phyloP scores from a whole-genome alignment of 176 grass and related monocot genomes.

The Thinopyrum elongatum region DNA sequence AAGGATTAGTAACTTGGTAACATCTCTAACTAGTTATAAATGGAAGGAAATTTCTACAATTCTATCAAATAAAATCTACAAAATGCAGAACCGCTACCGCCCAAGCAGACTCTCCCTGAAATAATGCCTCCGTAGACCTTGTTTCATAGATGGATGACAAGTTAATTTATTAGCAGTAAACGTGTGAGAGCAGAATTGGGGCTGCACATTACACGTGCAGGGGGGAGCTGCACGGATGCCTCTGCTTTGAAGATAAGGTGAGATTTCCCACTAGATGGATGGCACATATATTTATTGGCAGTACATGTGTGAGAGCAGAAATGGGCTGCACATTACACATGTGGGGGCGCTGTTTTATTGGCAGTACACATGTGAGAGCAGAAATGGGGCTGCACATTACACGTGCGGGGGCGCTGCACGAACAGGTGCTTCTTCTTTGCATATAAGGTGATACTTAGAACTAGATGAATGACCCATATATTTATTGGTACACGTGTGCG shows the following conservation, averaged over 20 bases:
- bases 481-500: background rate
- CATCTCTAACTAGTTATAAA: background rate
- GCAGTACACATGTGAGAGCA: too few relatives aligned
- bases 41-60: background rate
- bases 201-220: background rate
- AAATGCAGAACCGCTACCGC: background rate
- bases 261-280: too few relatives aligned
- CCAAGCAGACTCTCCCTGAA: background rate
- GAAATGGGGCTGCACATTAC: too few relatives aligned
- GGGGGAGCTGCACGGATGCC: too few relatives aligned
- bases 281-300: too few relatives aligned
- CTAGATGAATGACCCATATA: background rate
- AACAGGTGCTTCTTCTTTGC: too few relatives aligned
- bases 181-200: background rate
- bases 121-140: too few relatives aligned
- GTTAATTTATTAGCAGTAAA: conserved; percentile 2
- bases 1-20: background rate
- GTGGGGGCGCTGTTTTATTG: too few relatives aligned
- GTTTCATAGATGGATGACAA: background rate
- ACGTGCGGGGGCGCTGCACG: too few relatives aligned
- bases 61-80: background rate
- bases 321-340: too few relatives aligned
- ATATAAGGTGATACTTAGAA: too few relatives aligned
- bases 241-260: background rate
- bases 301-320: too few relatives aligned